Evolutionary conservation across 805 yeast species (phyloP), one percentile per base, ranked within the genome.

Genomic region (Cyberlindnera veronae): DNA sequence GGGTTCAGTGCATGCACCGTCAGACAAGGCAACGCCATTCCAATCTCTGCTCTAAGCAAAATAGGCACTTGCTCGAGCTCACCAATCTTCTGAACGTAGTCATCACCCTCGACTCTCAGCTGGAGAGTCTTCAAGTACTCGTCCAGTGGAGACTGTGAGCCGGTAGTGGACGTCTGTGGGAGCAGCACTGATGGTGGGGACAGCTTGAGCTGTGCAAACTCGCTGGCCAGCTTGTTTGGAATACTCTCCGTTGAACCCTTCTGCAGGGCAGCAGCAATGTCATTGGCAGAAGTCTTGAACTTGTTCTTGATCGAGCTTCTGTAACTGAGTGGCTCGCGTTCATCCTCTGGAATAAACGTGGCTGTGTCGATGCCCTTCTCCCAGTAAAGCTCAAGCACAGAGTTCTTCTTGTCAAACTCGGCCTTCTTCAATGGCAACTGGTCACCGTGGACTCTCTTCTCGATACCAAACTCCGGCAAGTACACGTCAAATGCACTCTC

Each of bases 381-480:
- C 99, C 99, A 91, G 58, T 76, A 88, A 35, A 91, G 68, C 59
- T 91, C 96, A 54, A 91, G 70, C 9, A 79, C 64, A 32, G 87
- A 73, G 29, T 74, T 67, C 14, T 58, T 54, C 57, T 82, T 84
- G 60, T 86, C 90, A 60, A 84, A 93, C 61, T 93, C 98, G 5
- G 97, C 98, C 62, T 89, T 90, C 18, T 77, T 77, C 47, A 91
- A 69, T 10, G 98, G 98, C 41, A 93, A 69, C 64, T 93, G 98
- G 64, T 93, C 99, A 20, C 98, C 97, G 57, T 93, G 99, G 17
- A 90, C 96, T 55, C 97, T 74, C 63, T 90, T 90, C 60, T 90
- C 97, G 53, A 90, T 84, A 32, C 97, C 97, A 66, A 89, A 84
- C 50, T 88, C 96, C 2, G 96, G 96, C 46, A 90, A 71, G 50